A percentile compares a stretch with the other conserved stretches of the same genome.
These are phyloP conservation scores for Schoenoplectus tabernaemontani DNA, from an alignment of 202 grass and related monocot genomes.

Conservation along the genomic window DNA sequence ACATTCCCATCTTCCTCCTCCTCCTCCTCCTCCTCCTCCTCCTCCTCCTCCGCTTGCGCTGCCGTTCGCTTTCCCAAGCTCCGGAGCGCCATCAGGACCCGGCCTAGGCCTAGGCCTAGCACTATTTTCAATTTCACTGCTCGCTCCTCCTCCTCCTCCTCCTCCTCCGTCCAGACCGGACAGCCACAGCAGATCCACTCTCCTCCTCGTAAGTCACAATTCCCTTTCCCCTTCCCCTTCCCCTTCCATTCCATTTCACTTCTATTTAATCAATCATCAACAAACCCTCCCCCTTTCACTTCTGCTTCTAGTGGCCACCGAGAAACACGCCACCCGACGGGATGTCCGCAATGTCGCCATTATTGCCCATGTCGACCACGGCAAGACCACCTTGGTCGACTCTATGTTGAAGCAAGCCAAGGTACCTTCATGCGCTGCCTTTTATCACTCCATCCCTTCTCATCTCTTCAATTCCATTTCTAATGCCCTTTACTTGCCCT, in stretches of 20 bases:
- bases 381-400: constrained; percentile 95
- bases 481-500: constrained; percentile 7
- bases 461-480: background rate
- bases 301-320: too few relatives aligned
- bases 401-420: constrained; percentile 95
- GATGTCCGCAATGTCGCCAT: constrained; percentile 96
- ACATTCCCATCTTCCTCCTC: background rate
- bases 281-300: too few relatives aligned
- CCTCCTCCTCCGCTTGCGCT: background rate
- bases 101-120: too few relatives aligned
- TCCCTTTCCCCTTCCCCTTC: too few relatives aligned
- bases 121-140: too few relatives aligned
- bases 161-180: constrained; percentile 18
- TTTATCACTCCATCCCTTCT: too few relatives aligned
- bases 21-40: background rate
- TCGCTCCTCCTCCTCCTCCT: too few relatives aligned
- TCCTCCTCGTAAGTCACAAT: constrained; percentile 4
- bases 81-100: background rate
- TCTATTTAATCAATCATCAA: too few relatives aligned
- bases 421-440: constrained; percentile 41
- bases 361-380: constrained; percentile 97
- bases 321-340: constrained; percentile 70
- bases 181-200: constrained; percentile 10
- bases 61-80: constrained; percentile 3
- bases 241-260: too few relatives aligned